Base-by-base conservation (phyloP, 768 basidiomycete genomes). In the Boletus fagicola region DNA sequence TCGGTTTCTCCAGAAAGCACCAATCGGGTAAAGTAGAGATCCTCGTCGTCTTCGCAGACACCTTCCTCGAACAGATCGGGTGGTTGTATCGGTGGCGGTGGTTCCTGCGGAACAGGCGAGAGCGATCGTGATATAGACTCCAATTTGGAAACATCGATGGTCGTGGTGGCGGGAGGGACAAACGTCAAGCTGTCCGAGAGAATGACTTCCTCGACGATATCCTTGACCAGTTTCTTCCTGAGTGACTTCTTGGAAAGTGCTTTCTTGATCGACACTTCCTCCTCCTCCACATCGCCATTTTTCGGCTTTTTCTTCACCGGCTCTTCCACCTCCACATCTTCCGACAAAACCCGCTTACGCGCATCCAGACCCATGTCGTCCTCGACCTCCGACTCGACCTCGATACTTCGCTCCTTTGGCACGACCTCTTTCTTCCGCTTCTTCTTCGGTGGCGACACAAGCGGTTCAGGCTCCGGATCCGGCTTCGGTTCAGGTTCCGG, bases 11-110 rank as follows among this genome's bases (percentile, higher is more conserved):
- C 65, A 5, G 67, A 69, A 48, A 68, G 65, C 38, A 57, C 68
- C 51, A 68, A 54, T 59, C 82, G 85, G 53, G 85, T 78, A 71
- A 86, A 94, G 73, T 88, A 96, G 16, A 90, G 69, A 68, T 97
- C 94, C 70, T 97, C 94, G 62, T 95, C 94, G 68, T 96, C 94
- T 38, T 86, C 80, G 61, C 88, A 88, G 13, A 92, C 64, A 3
- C 82, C 88, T 31, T 77, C 72, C 3, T 73, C 73, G 35, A 86
- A 68, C 1, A 80, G 80, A 68, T 89, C 82, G 15, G 78, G 79
- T 15, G 80, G 82, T 1, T 77, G 77, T 50, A 64, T 65, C 6
- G 81, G 80, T 10, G 79, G 78, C 1, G 69, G 75, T 5, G 72
- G 61, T 7, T 68, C 69, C 20, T 62, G 65, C 0, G 81, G 82